Evolutionary conservation across 768 basidiomycete species (phyloP).

Genomic region (Amanita polypyramis): DNA sequence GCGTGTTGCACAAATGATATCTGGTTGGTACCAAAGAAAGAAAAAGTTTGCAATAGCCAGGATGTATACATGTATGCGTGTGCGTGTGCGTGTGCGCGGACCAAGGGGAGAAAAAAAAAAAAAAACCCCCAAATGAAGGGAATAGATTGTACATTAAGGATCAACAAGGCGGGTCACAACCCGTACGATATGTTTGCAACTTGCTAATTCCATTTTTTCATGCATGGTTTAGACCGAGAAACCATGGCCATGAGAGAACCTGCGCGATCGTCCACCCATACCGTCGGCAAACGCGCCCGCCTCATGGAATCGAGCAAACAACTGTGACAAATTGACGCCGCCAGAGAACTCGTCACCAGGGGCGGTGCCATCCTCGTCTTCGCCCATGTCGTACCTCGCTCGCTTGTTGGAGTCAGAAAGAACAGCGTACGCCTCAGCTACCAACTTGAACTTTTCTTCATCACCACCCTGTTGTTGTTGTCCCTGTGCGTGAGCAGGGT

Average conservation of each 20-base stretch:
- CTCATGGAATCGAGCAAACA: conserved; percentile 57
- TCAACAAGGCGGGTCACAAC: not conserved
- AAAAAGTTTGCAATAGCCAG: not conserved
- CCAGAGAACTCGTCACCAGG: conserved; percentile 34
- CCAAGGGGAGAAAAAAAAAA: too few relatives aligned
- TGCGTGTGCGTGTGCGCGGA: not conserved
- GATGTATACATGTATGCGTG: not conserved
- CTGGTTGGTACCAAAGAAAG: not conserved
- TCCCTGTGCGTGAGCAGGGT: not conserved
- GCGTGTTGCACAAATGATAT: too few relatives aligned
- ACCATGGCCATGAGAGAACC: conserved; percentile 22
- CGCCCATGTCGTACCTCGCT: conserved; percentile 71
- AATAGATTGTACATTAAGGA: too few relatives aligned
- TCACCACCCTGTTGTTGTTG: conserved; percentile 61
- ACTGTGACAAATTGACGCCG: conserved; percentile 45
- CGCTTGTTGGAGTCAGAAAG: conserved; percentile 68
- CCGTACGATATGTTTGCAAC: not conserved
- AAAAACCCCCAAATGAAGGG: too few relatives aligned
- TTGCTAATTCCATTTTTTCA: not conserved
- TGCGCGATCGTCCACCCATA: conserved; percentile 19
- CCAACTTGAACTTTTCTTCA: conserved; percentile 93
- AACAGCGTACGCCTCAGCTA: conserved; percentile 72
- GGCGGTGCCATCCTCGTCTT: conserved; percentile 77
- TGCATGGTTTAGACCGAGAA: conserved; percentile 19
- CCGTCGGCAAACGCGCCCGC: conserved; percentile 22